Conservation (phyloP, 352 stramenopile genomes). For the Phytophthora palmivora region DNA sequence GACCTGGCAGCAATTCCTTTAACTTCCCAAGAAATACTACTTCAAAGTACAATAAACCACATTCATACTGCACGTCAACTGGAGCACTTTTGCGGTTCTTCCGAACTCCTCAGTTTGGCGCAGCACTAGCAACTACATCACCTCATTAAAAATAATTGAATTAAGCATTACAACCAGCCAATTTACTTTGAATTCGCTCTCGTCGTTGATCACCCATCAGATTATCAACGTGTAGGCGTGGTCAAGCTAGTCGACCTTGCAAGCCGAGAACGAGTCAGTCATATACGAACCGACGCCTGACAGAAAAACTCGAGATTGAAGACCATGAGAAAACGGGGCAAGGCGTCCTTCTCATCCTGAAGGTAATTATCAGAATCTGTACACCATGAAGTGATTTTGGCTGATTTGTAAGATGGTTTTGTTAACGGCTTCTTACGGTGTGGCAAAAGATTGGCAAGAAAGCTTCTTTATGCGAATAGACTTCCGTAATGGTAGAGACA, state of each 20-base stretch:
- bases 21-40: background rate
- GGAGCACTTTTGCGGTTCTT: slow-evolving; percentile 45
- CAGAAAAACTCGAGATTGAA: slow-evolving; percentile 19
- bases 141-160: background rate
- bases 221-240: background rate
- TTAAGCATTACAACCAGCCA: background rate
- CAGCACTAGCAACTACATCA: slow-evolving; percentile 29
- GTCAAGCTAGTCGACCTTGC: background rate
- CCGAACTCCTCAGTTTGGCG: slow-evolving; percentile 94
- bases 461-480: slow-evolving; percentile 34
- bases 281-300: background rate
- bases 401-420: slow-evolving; percentile 1
- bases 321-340: slow-evolving; percentile 51
- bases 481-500: slow-evolving; percentile 34
- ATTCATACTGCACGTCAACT: slow-evolving; percentile 41
- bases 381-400: background rate
- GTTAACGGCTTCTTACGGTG: slow-evolving; percentile 54
- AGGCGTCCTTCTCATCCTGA: slow-evolving; percentile 68
- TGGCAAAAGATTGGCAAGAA: slow-evolving; percentile 66
- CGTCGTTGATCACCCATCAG: slow-evolving; percentile 33
- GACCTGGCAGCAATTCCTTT: slow-evolving; percentile 25
- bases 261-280: background rate
- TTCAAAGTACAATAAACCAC: background rate
- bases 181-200: slow-evolving; percentile 87
- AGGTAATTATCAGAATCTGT: slow-evolving; percentile 40